Evolutionary conservation across 1,284 basidiomycete species (phyloP).

Genomic region (Peniophora sp.): DNA sequence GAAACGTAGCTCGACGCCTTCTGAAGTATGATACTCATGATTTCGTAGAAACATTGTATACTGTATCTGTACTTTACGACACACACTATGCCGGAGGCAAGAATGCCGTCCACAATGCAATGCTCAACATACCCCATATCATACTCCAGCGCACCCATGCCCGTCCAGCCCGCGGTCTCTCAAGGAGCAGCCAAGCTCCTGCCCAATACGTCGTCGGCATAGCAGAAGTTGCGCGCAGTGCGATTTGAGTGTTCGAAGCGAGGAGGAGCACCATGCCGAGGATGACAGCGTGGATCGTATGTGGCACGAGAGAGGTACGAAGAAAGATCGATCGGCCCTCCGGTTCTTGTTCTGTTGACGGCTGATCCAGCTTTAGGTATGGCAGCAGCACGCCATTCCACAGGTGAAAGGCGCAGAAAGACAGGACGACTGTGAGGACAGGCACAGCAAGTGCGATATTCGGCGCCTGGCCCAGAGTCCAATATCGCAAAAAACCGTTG

Average conservation of each 20-base stretch:
- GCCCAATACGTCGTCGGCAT: constrained; percentile 86
- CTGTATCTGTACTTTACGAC: no score
- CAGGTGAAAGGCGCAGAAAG: constrained; percentile 33
- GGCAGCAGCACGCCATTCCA: constrained; percentile 11
- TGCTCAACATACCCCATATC: constrained; percentile 65
- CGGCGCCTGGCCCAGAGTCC: constrained; percentile 76
- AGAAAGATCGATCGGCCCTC: constrained; percentile 18
- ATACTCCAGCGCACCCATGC: constrained; percentile 69
- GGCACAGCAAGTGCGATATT: constrained; percentile 84
- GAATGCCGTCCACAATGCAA: constrained; percentile 82
- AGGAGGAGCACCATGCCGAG: constrained; percentile 64
- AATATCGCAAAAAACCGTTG: constrained; percentile 81
- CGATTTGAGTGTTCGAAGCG: constrained; percentile 86
- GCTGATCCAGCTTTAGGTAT: constrained; percentile 13
- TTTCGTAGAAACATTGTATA: no score
- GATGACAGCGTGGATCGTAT: constrained; percentile 61
- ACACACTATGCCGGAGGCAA: constrained; percentile 77
- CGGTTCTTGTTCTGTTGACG: constrained; percentile 8
- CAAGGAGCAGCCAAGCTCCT: constrained; percentile 55
- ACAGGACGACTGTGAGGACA: constrained; percentile 47
- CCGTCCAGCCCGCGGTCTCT: constrained; percentile 35
- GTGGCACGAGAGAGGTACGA: constrained; percentile 40
- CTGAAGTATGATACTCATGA: no score
- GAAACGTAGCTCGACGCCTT: no score
- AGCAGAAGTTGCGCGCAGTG: constrained; percentile 72